Conservation (phyloP, 2,329 filamentous ascomycete genomes). For the Trichophyton rubrum region DNA sequence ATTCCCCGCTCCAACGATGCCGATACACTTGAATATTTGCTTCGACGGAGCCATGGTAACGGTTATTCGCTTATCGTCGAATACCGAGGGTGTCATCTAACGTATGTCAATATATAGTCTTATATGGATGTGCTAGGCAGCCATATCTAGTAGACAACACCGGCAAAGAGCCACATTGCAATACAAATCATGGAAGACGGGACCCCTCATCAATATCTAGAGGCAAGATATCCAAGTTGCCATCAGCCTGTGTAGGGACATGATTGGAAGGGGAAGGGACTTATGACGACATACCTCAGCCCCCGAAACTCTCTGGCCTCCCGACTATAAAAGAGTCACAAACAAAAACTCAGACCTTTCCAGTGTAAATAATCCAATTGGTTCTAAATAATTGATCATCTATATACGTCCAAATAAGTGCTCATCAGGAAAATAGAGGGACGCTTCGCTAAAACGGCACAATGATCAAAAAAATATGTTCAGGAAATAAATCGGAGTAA, state of each 20-base stretch:
- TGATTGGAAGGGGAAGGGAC: conserved; percentile 1
- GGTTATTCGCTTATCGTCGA: neutral
- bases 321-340: neutral
- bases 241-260: neutral
- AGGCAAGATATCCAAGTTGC: neutral
- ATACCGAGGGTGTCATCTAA: neutral
- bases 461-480: neutral
- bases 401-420: neutral
- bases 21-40: conserved; percentile 26
- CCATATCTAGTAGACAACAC: neutral
- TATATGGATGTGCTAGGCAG: neutral
- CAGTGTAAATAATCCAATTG: neutral
- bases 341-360: neutral
- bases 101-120: neutral
- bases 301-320: neutral
- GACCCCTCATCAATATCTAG: neutral
- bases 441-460: neutral
- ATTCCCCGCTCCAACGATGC: conserved; percentile 30
- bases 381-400: neutral
- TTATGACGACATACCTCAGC: conserved; percentile 5
- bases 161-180: neutral
- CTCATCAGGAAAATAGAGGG: neutral
- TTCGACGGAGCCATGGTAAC: conserved; percentile 9
- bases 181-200: neutral
- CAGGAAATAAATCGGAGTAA: neutral